Base-by-base conservation (phyloP, 257 asterid genomes). In the Datura wrightii region DNA sequence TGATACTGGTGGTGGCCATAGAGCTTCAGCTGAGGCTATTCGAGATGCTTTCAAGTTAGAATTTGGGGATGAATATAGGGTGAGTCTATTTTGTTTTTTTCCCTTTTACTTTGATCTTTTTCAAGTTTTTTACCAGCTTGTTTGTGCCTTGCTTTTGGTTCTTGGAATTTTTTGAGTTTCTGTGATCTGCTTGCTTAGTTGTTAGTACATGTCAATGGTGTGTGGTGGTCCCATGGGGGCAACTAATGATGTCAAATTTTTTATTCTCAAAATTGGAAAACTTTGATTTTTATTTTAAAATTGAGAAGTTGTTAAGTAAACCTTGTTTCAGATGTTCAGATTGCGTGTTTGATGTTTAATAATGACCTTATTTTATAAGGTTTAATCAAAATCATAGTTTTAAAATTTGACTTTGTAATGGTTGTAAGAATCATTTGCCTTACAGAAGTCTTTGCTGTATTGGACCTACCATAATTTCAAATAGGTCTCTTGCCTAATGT, bases 1-100 rank as follows among this genome's bases (percentile, higher is more conserved):
- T 83, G 98, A 96, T 80, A n/a, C 99, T 2, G n/a, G 99, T 41
- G 99, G 99, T 9, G n/a, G 93, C 58, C 93, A 89, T 63, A 86
- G 93, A n/a, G 93, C 91, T 41, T 91, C 93, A 2, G 92, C 93
- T n/a, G 91, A 91, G 85, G 91, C 93, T 36, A 89, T 89, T 55
- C 39, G 90, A 14, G 92, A 91, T 84, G 91, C 93, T 0, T 91
- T 91, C 84, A 80, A 81, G 66, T 70, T 89, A 36, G 93, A 91
- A 83, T 89, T 82, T 88, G 93, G 91, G n/a, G 93, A 91, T 80
- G 89, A 91, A 87, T 89, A 91, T 44, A 85, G 86, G 85, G 93
- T 89, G 60, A 72, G 80, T 18, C 4, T 63, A 9, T 16, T 34
- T 63, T 34, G 71, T 11, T 31, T 10, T 63, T 39, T 3, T 62